Evolutionary conservation across 805 yeast genomes (phyloP).

Genomic region (Candida endomychidarum): DNA sequence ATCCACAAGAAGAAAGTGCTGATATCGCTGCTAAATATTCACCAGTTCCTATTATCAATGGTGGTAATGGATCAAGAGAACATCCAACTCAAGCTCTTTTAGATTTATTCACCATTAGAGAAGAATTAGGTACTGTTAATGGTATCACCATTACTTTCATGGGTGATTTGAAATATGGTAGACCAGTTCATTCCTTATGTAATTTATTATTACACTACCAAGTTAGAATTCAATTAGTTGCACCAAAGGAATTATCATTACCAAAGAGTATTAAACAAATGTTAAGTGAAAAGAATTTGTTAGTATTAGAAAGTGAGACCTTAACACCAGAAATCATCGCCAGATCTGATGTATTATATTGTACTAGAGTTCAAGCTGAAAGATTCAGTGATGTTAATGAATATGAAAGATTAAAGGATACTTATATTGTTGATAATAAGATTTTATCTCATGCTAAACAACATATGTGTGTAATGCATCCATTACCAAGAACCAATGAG

Average conservation of each 20-base stretch:
- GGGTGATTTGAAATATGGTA: slow-evolving; percentile 98
- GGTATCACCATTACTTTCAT: slow-evolving; percentile 97
- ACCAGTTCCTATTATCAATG: slow-evolving; percentile 95
- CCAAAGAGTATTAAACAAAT: slow-evolving; percentile 73
- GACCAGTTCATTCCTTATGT: slow-evolving; percentile 97
- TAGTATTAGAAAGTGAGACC: slow-evolving; percentile 68
- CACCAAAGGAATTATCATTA: slow-evolving; percentile 84
- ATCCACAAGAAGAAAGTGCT: slow-evolving; percentile 89
- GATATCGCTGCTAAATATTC: slow-evolving; percentile 94
- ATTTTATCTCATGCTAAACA: slow-evolving; percentile 90
- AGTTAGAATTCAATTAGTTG: slow-evolving; percentile 86
- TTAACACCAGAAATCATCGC: slow-evolving; percentile 84
- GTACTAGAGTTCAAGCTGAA: slow-evolving; percentile 98
- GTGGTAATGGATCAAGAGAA: slow-evolving; percentile 97
- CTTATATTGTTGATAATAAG: slow-evolving; percentile 89
- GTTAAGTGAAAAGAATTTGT: slow-evolving; percentile 66
- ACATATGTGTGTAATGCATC: slow-evolving; percentile 99
- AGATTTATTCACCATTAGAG: slow-evolving; percentile 97
- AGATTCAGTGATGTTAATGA: slow-evolving; percentile 76
- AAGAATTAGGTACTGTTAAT: slow-evolving; percentile 97
- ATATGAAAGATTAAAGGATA: slow-evolving; percentile 86
- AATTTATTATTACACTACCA: slow-evolving; percentile 88
- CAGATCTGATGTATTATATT: slow-evolving; percentile 90
- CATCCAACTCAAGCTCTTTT: slow-evolving; percentile 99
- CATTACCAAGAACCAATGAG: slow-evolving; percentile 95